Evolutionary conservation across 306 rosid species (phyloP).

Genomic region (Echinosophora koreensis): DNA sequence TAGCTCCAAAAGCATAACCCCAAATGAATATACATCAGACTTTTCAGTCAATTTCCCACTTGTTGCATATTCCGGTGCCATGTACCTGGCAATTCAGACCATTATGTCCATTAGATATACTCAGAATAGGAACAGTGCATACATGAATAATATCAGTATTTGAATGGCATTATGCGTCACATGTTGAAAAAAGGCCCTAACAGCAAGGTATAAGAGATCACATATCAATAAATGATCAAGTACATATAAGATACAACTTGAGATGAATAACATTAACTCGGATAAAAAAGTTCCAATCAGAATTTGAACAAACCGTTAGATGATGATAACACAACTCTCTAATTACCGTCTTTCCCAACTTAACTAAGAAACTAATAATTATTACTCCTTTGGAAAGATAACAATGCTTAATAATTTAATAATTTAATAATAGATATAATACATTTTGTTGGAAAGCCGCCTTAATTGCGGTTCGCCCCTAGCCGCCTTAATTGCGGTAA

Average conservation of each 20-base stretch:
- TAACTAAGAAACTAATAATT: constrained; percentile 1
- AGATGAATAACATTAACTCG: constrained; percentile 4
- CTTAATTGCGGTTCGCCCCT: too few species aligned
- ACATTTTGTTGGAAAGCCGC: too few species aligned
- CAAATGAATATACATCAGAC: constrained; percentile 94
- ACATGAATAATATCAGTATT: constrained; percentile 1
- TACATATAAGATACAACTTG: background rate
- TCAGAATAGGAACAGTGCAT: background rate
- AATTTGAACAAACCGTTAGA: constrained; percentile 17
- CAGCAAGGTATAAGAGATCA: background rate
- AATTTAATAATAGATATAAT: too few species aligned
- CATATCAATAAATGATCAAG: background rate
- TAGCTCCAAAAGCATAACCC: constrained; percentile 96
- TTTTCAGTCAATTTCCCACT: constrained; percentile 98
- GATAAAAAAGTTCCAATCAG: background rate
- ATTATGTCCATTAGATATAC: constrained; percentile 46
- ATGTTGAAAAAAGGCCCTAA: background rate
- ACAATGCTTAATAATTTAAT: background rate
- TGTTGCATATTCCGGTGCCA: constrained; percentile 99
- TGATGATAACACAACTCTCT: background rate
- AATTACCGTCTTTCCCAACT: background rate
- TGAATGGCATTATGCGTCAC: background rate
- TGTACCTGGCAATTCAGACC: constrained; percentile 69
- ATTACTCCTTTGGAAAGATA: background rate
- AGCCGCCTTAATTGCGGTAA: too few species aligned